Conservation (phyloP, 495 filamentous ascomycete species). For the Rhizodiscina lignyota region DNA sequence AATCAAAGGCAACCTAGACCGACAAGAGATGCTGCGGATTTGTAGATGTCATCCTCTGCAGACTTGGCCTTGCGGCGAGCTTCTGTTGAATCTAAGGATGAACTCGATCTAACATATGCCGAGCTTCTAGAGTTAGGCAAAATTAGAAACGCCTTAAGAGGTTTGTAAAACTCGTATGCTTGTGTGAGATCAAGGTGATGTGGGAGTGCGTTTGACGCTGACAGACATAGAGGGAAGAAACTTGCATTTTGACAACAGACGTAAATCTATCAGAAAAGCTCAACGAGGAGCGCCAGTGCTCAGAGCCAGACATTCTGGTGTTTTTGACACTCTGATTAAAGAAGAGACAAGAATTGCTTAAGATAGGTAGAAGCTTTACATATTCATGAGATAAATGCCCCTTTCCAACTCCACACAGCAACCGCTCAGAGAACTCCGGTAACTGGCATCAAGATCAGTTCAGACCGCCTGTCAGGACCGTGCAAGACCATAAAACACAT, state of each 20-base stretch:
- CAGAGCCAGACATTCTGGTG: not conserved
- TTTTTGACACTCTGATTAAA: slow-evolving; percentile 1
- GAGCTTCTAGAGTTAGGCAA: slow-evolving; percentile 25
- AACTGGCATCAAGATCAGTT: too few relatives aligned
- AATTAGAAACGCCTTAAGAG: not conserved
- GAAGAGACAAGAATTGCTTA: not conserved
- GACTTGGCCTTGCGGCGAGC: slow-evolving; percentile 12
- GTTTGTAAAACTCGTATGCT: not conserved
- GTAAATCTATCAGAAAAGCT: slow-evolving; percentile 36
- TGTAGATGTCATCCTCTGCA: slow-evolving; percentile 23
- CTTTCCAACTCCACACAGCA: too few relatives aligned
- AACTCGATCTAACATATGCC: slow-evolving; percentile 22
- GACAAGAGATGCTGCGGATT: not conserved
- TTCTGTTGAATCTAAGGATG: slow-evolving; percentile 4
- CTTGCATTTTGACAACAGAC: slow-evolving; percentile 27
- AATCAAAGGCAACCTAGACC: not conserved
- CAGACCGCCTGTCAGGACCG: too few relatives aligned
- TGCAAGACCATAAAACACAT: too few relatives aligned
- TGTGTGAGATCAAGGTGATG: not conserved
- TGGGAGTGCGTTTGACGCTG: too few relatives aligned
- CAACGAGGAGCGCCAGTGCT: slow-evolving; percentile 23
- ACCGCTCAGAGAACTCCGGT: too few relatives aligned
- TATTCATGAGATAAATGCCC: too few relatives aligned
- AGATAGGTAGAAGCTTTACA: too few relatives aligned
- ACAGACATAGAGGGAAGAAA: slow-evolving; percentile 4